phyloP scores from a whole-genome alignment of 768 basidiomycete species.

The Leccinum ochraceum region DNA sequence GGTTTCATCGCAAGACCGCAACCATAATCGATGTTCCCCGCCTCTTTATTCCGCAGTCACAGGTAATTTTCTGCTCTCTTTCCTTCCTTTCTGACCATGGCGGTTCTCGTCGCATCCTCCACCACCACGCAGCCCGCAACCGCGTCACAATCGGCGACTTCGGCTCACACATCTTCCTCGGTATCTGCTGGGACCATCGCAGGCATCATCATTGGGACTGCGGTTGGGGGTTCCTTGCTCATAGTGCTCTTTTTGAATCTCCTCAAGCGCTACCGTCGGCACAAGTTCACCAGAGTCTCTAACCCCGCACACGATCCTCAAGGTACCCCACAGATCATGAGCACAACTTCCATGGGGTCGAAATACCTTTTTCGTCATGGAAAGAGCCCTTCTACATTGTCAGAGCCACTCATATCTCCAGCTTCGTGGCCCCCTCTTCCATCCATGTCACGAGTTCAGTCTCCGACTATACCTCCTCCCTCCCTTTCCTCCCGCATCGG shows the following conservation, averaged over 20 bases:
- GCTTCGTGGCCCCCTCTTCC: constrained; percentile 11
- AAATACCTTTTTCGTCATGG: constrained; percentile 6
- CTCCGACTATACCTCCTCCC: constrained; percentile 1
- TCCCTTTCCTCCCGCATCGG: background rate
- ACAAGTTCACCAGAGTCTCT: constrained; percentile 19
- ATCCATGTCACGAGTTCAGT: constrained; percentile 4
- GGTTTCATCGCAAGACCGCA: background rate
- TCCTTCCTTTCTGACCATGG: constrained; percentile 12
- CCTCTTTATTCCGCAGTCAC: background rate
- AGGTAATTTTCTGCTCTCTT: background rate
- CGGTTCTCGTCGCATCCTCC: constrained; percentile 6
- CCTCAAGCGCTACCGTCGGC: constrained; percentile 7
- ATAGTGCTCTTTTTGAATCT: constrained; percentile 15
- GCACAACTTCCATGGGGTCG: background rate
- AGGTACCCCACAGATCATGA: constrained; percentile 1
- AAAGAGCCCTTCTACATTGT: constrained; percentile 19
- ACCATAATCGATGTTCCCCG: constrained; percentile 1
- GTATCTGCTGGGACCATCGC: constrained; percentile 16
- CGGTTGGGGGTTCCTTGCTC: constrained; percentile 18
- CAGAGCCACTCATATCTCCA: constrained; percentile 26
- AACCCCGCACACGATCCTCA: constrained; percentile 9
- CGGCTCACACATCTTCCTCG: background rate
- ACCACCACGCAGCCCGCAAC: constrained; percentile 5
- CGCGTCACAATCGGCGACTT: background rate
- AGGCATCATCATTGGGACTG: constrained; percentile 24